Evolutionary conservation across 1,284 basidiomycete genomes (phyloP), one percentile per base, ranked within the genome.

Genomic region (Tilletia indica): DNA sequence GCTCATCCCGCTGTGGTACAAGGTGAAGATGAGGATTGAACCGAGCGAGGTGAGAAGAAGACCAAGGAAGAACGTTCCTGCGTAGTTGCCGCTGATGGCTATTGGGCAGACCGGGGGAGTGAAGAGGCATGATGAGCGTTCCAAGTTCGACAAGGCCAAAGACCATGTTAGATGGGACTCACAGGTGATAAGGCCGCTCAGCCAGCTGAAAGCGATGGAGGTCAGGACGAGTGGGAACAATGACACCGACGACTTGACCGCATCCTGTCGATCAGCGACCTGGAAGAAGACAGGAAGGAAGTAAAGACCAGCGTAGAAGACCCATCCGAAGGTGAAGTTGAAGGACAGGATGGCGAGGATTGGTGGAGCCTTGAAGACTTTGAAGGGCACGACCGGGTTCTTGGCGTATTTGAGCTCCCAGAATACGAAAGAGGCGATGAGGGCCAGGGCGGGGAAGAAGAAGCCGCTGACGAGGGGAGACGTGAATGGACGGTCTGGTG

Each of bases 241-340:
- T 3, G 54, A 21, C 21, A 72, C 11, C 25, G 71, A 70, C 31
- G 70, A 34, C 70, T 71, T 25, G 39, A 73, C 19, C 4, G 70
- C 69, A 25, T 47, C 39, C 45, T 71, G 42, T 16, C 25, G n/a
- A 16, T 39, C 38, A 9, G 67, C 72, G 6, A 70, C 66, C 51
- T 73, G 72, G 70, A 56, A 73, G 54, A 70, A 73, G 47, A 68
- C 38, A 2, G 72, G 72, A 0, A 73, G 14, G 63, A 68, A 73
- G 39, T 71, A 73, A 11, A 71, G n/a, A 21, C 56, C 31, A 34
- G 58, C 31, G 34, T 45, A 71, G 58, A 73, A 73, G 21, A 71
- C 21, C 38, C 68, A 71, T 19, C 72, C 72, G 45, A 67, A 71
- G n/a, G 66, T 25, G 19, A 71, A 36, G 39, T 71, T 68, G 47